Base-by-base conservation (phyloP, 2,329 filamentous ascomycete species). In the Fusarium kyushuense region DNA sequence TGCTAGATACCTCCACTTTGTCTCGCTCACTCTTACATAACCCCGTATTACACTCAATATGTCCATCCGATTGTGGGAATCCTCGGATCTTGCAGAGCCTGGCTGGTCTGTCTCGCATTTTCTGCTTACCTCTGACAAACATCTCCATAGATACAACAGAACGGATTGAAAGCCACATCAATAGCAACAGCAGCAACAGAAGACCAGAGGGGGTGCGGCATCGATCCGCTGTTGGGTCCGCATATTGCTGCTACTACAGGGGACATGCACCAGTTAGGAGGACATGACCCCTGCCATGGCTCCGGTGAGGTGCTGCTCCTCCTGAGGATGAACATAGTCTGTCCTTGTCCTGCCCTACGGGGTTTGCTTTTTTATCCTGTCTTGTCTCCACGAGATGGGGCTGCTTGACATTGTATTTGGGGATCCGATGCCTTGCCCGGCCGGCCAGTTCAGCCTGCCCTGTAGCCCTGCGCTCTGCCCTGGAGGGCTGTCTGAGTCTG, bases 381-480 rank as follows among this genome's bases (percentile, higher is more conserved):
- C 17, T 45, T 30, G 42, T 30, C 58, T 57, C 36, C 53, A 61
- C 60, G 46, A 38, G 32, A 49, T 21, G 46, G 46, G 23, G 46
- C 32, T 27, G 13, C 5, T 45, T 21, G 17, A 19, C n/a, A 45
- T 38, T 45, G 27, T 29, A 45, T 29, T 45, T 38, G 42, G 42
- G 17, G 42, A 45, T 45, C 53, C 36, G 23, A 49, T 59, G 51
- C 21, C 32, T 38, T 49, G 32, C 21, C 23, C 46, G 32, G 23
- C 32, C 46, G 23, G 13, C 38, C 30, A 63, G 48, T 30, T 48
- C 55, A 56, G 48, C 45, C 51, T 52, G 53, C 53, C 63, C 45
- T 67, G 54, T 64, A 65, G 60, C 65, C 64, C 53, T 67, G 63
- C 32, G 58, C 45, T 67, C 63, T 67, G 65, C 65, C 65, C 65